Evolutionary conservation across 192 early-diverging fungal species (phyloP), one percentile per base, ranked within the genome.

Genomic region (Coemansia sp.): DNA sequence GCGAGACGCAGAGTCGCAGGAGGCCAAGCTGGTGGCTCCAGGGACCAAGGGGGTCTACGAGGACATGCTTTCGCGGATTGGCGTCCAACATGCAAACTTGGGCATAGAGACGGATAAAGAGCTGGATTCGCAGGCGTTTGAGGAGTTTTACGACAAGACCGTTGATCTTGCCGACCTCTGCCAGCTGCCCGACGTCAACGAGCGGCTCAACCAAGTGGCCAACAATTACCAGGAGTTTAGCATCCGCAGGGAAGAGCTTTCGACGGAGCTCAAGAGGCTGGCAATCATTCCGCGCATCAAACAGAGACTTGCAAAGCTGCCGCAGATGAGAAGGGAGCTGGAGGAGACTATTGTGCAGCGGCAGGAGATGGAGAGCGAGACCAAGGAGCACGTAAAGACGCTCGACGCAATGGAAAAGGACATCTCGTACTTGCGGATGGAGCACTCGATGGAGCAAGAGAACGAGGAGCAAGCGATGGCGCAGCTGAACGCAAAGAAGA

Each of bases 41-140:
- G 79, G 74, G 2, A 81, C 79, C 11, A 81, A 81, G 59, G 79
- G 79, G 9, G 79, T 81, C 13, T 81, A 81, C 62, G 79, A 81
- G 62, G 79, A 81, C 62, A 81, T 81, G 79, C 65, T 81, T 4
- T 61, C 74, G 57, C 74, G 79, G 9, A 76, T 81, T 15, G 79
- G 79, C 25, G 79, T 81, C 8, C 79, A 81, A 49, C 73, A 81
- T 40, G 74, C 70, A 5, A 81, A 76, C 40, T 32, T 81, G 32
- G 71, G 74, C 9, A 65, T 72, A 11, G 78, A 80, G 3, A 65
- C 66, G 43, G 49, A 25, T 8, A 52, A 71, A 40, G 79, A 76
- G 49, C 59, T 81, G 61, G 79, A 81, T 38, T 43, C 74, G 20
- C 73, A 70, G 61, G 79, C 73, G 19, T 81, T 81, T 19, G 79